phyloP scores from a whole-genome alignment of 768 basidiomycete species.

The Hebeloma cylindrosporum region DNA sequence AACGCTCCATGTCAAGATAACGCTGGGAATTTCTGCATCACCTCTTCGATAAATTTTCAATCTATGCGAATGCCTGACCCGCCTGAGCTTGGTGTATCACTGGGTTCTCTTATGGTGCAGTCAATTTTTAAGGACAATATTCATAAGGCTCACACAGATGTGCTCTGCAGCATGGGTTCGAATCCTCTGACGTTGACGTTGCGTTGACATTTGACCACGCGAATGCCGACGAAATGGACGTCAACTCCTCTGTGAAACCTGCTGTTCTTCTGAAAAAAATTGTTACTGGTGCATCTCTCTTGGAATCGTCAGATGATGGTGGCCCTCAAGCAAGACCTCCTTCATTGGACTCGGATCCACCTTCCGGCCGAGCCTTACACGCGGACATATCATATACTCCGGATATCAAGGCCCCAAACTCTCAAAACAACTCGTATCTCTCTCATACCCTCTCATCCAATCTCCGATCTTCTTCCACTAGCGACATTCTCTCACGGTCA shows the following conservation, averaged over 20 bases:
- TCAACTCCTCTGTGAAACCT: too few species aligned
- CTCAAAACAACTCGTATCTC: conserved; percentile 3
- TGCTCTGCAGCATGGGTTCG: too few species aligned
- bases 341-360: conserved; percentile 5
- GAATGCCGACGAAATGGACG: too few species aligned
- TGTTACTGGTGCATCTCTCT: too few species aligned
- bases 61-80: too few species aligned
- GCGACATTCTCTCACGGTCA: conserved; percentile 24
- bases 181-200: too few species aligned
- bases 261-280: too few species aligned
- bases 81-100: too few species aligned
- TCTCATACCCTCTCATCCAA: conserved; percentile 6
- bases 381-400: conserved; percentile 5
- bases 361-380: conserved; percentile 5
- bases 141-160: too few species aligned
- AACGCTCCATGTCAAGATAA: conserved; percentile 9
- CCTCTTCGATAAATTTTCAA: neutral
- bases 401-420: neutral
- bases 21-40: neutral
- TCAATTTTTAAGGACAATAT: too few species aligned
- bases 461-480: conserved; percentile 13
- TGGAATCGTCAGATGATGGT: conserved; percentile 1
- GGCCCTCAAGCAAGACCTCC: conserved; percentile 5
- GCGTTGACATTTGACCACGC: too few species aligned
- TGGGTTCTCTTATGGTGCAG: too few species aligned